Conservation (phyloP, 352 stramenopile genomes). For the Phytopythium boreale region DNA sequence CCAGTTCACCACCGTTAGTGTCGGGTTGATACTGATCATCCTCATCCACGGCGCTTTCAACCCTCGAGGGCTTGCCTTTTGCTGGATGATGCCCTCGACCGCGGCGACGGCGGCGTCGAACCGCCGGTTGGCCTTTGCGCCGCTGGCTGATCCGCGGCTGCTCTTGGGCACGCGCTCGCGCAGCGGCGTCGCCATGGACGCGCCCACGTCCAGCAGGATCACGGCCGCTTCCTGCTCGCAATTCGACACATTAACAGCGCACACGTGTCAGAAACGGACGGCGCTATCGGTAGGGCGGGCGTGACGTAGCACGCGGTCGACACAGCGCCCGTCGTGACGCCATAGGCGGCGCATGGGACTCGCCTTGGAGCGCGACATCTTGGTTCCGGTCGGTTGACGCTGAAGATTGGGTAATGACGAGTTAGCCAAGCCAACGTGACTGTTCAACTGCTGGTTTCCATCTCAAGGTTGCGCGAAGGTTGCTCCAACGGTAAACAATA, state of each 20-base stretch:
- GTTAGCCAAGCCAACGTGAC: not conserved
- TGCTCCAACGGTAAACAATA: not conserved
- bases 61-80: conserved; percentile 38
- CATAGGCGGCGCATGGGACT: not conserved
- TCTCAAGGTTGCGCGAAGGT: not conserved
- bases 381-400: not conserved
- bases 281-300: no score
- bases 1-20: not conserved
- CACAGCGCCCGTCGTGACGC: not conserved
- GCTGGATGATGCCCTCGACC: conserved; percentile 61
- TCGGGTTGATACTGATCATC: no score
- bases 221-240: conserved; percentile 55
- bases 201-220: conserved; percentile 61
- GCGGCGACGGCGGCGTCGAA: conserved; percentile 57
- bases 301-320: not conserved
- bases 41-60: not conserved
- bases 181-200: conserved; percentile 58
- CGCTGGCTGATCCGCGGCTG: conserved; percentile 12
- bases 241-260: not conserved
- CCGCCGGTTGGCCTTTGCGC: conserved; percentile 29
- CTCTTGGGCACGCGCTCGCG: conserved; percentile 26
- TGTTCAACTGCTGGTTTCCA: not conserved
- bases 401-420: conserved; percentile 12
- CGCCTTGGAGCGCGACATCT: conserved; percentile 32
- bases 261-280: not conserved